These are phyloP conservation scores for Rugonectria rugulosa DNA, from an alignment of 2,329 filamentous ascomycete species.

Conservation along the genomic window DNA sequence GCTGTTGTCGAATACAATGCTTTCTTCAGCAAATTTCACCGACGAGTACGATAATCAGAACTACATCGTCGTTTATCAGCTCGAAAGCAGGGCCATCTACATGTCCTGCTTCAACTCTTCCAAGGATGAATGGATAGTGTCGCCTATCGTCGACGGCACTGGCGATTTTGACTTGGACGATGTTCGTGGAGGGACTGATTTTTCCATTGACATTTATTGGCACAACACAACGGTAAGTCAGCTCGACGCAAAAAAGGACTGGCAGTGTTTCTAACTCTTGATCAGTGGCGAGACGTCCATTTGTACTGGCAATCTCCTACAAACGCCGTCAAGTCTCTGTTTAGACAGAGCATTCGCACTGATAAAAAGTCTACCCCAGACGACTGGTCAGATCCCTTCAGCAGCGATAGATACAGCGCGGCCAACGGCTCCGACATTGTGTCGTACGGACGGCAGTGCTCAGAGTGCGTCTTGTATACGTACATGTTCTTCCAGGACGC, in stretches of 20 bases:
- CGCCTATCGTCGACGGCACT: constrained; percentile 14
- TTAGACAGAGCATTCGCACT: background rate
- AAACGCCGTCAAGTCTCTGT: constrained; percentile 9
- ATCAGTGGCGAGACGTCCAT: constrained; percentile 1
- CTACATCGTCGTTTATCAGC: constrained; percentile 6
- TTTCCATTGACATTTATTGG: constrained; percentile 9
- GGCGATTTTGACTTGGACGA: constrained; percentile 3
- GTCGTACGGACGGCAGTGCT: constrained; percentile 10
- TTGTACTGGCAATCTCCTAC: constrained; percentile 14
- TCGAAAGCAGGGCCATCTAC: constrained; percentile 8
- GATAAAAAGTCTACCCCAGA: background rate
- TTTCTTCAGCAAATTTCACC: constrained; percentile 11
- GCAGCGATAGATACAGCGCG: background rate
- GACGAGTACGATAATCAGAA: constrained; percentile 13
- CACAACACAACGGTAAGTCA: constrained; percentile 6
- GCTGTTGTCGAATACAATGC: constrained; percentile 9
- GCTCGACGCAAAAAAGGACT: background rate
- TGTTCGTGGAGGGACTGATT: constrained; percentile 1
- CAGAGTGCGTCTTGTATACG: background rate
- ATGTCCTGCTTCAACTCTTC: constrained; percentile 18
- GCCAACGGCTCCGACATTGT: background rate
- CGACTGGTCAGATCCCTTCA: constrained; percentile 5
- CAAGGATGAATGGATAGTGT: constrained; percentile 8
- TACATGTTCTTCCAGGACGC: constrained; percentile 13
- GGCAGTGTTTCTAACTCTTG: background rate